A percentile compares a stretch with the other conserved stretches of the same genome.
phyloP scores from a whole-genome alignment of 768 basidiomycete genomes.

The Naganishia kalamii region DNA sequence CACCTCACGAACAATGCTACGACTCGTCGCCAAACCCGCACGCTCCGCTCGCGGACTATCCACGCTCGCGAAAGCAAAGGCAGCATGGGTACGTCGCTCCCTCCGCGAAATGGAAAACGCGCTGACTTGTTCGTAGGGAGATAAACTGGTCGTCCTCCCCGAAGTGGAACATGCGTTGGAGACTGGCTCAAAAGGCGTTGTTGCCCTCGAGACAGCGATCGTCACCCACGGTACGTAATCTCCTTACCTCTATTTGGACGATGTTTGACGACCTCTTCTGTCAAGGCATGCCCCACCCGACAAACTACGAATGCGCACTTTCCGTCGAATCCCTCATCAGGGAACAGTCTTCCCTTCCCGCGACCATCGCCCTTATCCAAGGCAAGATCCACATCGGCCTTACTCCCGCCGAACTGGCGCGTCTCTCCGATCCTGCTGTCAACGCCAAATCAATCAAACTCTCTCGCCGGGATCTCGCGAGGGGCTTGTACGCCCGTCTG shows the following conservation, averaged over 20 bases:
- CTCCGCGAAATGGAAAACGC: too few relatives aligned
- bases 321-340: slow-evolving; percentile 70
- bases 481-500: slow-evolving; percentile 29
- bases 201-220: slow-evolving; percentile 86
- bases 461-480: slow-evolving; percentile 36
- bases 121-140: too few relatives aligned
- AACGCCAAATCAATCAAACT: slow-evolving; percentile 38
- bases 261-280: neutral
- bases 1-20: too few relatives aligned
- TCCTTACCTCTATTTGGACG: neutral
- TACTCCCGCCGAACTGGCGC: slow-evolving; percentile 57
- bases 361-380: slow-evolving; percentile 76
- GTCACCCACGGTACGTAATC: slow-evolving; percentile 75
- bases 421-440: slow-evolving; percentile 56
- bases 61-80: slow-evolving; percentile 20
- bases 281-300: slow-evolving; percentile 68
- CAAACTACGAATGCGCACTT: slow-evolving; percentile 63
- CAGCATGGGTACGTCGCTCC: slow-evolving; percentile 21
- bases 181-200: slow-evolving; percentile 57
- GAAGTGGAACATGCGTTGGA: slow-evolving; percentile 77
- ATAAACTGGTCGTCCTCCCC: slow-evolving; percentile 31
- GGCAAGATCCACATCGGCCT: slow-evolving; percentile 86
- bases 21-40: too few relatives aligned
- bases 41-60: too few relatives aligned
- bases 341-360: slow-evolving; percentile 56